Evolutionary conservation across 2,329 filamentous ascomycete species (phyloP).

Genomic region (Diaporthe sp.): DNA sequence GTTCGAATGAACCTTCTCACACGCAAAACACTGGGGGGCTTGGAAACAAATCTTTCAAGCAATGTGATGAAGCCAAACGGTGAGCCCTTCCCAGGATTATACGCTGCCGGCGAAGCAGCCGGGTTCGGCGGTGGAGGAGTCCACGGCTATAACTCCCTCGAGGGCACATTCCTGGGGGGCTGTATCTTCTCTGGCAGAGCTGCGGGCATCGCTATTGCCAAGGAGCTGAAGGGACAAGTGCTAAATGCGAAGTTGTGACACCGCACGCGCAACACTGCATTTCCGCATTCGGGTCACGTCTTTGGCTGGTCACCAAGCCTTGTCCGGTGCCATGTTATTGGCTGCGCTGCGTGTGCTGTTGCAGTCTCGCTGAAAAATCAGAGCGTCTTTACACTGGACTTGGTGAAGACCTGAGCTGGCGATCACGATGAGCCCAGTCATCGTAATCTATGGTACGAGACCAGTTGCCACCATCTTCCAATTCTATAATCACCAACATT

Average conservation of each 20-base stretch:
- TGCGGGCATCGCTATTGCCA: slow-evolving; percentile 68
- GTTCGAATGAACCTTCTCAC: slow-evolving; percentile 73
- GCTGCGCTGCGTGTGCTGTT: neutral
- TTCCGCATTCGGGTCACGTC: neutral
- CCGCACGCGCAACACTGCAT: neutral
- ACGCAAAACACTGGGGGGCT: slow-evolving; percentile 71
- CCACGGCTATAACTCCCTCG: slow-evolving; percentile 73
- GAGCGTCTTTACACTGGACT: neutral
- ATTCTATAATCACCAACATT: neutral
- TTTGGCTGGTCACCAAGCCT: neutral
- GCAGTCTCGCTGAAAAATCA: neutral
- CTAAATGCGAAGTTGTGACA: slow-evolving; percentile 35
- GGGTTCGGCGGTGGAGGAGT: slow-evolving; percentile 75
- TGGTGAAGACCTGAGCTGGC: neutral
- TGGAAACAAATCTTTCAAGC: slow-evolving; percentile 71
- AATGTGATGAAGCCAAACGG: slow-evolving; percentile 67
- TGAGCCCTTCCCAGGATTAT: slow-evolving; percentile 66
- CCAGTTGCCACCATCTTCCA: slow-evolving; percentile 8
- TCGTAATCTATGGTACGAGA: neutral
- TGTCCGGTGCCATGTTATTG: neutral
- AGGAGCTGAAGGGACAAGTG: slow-evolving; percentile 53
- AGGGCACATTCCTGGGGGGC: slow-evolving; percentile 74
- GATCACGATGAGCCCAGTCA: neutral
- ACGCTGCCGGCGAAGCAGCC: slow-evolving; percentile 72
- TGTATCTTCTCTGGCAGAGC: slow-evolving; percentile 74